Evolutionary conservation across 202 grass and related monocot genomes (phyloP).

Genomic region (Digitaria exilis): DNA sequence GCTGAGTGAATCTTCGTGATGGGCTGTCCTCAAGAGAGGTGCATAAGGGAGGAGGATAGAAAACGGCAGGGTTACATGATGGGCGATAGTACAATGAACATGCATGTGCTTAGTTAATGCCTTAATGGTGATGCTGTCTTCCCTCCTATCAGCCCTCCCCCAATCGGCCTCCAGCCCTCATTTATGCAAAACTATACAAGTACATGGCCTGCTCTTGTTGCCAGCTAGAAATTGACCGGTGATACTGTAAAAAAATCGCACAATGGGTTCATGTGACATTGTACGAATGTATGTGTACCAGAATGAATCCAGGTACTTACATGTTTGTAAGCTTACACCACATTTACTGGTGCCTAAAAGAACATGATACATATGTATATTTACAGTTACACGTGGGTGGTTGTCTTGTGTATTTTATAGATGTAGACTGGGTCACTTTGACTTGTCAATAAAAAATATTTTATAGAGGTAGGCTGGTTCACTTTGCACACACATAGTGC

Average conservation of each 20-base stretch:
- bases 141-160: slow-evolving; percentile 4
- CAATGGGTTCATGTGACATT: background rate
- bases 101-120: slow-evolving; percentile 55
- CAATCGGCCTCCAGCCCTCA: background rate
- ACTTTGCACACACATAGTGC: too few species aligned
- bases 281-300: background rate
- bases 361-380: background rate
- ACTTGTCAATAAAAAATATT: background rate
- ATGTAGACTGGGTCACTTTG: slow-evolving; percentile 3
- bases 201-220: background rate
- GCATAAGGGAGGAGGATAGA: slow-evolving; percentile 8
- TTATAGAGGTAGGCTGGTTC: too few species aligned
- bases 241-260: background rate
- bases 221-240: background rate
- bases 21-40: slow-evolving; percentile 18
- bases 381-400: background rate
- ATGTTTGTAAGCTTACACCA: slow-evolving; percentile 1
- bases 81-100: slow-evolving; percentile 24
- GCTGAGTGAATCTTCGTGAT: background rate
- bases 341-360: slow-evolving; percentile 1
- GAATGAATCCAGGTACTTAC: slow-evolving; percentile 7
- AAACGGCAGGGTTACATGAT: background rate
- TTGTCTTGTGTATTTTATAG: background rate
- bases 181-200: slow-evolving; percentile 31
- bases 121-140: slow-evolving; percentile 32